Conservation (phyloP, 495 filamentous ascomycete genomes). For the Pyronema domesticum region DNA sequence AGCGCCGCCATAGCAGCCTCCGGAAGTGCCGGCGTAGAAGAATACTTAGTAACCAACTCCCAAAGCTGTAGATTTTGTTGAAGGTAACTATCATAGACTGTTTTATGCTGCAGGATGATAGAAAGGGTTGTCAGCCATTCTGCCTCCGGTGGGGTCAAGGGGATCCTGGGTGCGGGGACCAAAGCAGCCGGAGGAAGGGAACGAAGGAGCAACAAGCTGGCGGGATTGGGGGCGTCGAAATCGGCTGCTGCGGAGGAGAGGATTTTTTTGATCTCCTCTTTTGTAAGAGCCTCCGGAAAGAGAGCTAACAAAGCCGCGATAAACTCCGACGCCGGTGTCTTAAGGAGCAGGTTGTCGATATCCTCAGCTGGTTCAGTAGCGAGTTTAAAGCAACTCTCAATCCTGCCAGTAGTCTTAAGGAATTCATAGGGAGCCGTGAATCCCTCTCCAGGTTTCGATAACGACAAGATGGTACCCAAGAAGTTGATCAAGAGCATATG, state of each 20-base stretch:
- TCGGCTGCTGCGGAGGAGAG: background rate
- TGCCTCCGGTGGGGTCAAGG: constrained; percentile 13
- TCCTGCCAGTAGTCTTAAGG: constrained; percentile 9
- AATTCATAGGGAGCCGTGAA: constrained; percentile 9
- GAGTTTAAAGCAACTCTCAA: constrained; percentile 7
- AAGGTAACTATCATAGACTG: constrained; percentile 10
- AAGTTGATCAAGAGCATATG: constrained; percentile 21
- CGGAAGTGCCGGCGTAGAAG: constrained; percentile 12
- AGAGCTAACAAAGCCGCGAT: constrained; percentile 9
- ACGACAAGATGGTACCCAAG: no score
- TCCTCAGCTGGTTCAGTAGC: constrained; percentile 15
- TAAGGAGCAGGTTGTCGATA: constrained; percentile 12
- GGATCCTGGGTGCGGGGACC: constrained; percentile 5
- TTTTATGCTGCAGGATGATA: constrained; percentile 7
- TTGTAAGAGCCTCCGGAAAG: constrained; percentile 5
- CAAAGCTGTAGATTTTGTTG: constrained; percentile 9
- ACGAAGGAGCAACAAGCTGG: constrained; percentile 9
- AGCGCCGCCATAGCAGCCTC: constrained; percentile 16
- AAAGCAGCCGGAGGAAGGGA: constrained; percentile 11
- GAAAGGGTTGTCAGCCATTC: constrained; percentile 12
- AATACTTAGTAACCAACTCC: constrained; percentile 5
- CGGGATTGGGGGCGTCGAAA: constrained; percentile 1
- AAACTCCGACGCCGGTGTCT: constrained; percentile 19
- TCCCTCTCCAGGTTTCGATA: background rate
- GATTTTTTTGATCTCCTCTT: constrained; percentile 1